Evolutionary conservation across 768 basidiomycete genomes (phyloP).

Genomic region (Lenzites betulinus): DNA sequence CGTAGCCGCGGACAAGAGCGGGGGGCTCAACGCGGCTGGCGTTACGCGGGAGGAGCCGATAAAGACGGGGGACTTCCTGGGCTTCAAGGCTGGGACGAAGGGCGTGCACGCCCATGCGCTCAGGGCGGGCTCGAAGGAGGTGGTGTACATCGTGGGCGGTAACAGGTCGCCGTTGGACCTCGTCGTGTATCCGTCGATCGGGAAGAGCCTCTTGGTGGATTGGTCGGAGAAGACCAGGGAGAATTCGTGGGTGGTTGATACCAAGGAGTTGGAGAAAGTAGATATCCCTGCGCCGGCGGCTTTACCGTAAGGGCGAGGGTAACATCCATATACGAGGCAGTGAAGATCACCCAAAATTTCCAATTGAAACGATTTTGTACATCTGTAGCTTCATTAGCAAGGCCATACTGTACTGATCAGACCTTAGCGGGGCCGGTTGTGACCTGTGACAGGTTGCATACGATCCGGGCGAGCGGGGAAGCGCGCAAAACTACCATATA

Average conservation of each 20-base stretch:
- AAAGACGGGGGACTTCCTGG: slow-evolving; percentile 28
- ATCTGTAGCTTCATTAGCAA: no score
- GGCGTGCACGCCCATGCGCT: slow-evolving; percentile 23
- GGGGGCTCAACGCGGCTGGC: not conserved
- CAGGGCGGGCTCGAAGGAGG: slow-evolving; percentile 21
- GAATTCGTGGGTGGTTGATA: slow-evolving; percentile 21
- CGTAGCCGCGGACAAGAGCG: not conserved
- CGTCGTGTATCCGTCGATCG: slow-evolving; percentile 23
- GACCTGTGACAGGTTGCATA: no score
- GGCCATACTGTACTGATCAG: no score
- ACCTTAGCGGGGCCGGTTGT: no score
- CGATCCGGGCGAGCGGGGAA: no score
- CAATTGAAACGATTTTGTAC: no score
- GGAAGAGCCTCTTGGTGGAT: slow-evolving; percentile 17
- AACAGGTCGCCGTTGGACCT: slow-evolving; percentile 26
- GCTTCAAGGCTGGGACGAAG: slow-evolving; percentile 23
- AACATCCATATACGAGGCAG: no score
- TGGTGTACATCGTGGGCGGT: slow-evolving; percentile 30
- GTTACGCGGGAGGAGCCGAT: slow-evolving; percentile 21
- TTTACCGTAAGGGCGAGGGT: not conserved
- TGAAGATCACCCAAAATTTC: no score
- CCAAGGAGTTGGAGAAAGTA: slow-evolving; percentile 12
- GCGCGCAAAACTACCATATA: no score
- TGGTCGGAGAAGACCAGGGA: not conserved
- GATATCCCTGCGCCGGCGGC: slow-evolving; percentile 4